Evolutionary conservation across 257 asterid species (phyloP), one percentile per base, ranked within the genome.

Genomic region (Euphrasia confusa): DNA sequence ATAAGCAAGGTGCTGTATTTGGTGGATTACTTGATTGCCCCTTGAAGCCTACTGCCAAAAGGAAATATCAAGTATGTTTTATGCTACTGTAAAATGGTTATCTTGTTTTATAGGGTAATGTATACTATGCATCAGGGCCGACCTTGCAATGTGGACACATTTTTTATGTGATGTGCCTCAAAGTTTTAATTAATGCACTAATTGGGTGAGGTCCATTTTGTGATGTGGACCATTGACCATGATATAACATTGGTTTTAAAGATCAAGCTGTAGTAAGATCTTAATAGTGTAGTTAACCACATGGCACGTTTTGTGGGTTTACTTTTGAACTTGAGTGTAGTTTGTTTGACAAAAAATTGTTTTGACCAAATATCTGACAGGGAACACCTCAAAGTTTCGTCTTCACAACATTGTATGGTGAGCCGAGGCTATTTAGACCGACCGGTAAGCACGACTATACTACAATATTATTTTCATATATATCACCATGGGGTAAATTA

Each of bases 21-120:
- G 99, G 99, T 39, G 99, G 97, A 57, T 79, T 92, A 75, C 88
- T 89, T 17, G 97, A 89, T 59, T 80, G 90, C 74, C 99, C 97
- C 14, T 83, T 92, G 62, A 80, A 62, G 67, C 89, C 90, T 44
- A 89, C 97, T 61, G 77, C 95, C 21, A 89, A 84, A 76, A 83
- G 97, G 71, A 92, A 83, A 74, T 92, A 92, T 72, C 97, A 86
- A 74, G 99, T 92, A 70, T 69, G 82, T 44, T 48, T 28, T 54
- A 52, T 59, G 37, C 69, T 54, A 21, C 24, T 56, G 27, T 58
- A 9, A 42, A 58, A 15, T 54, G 2, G 24, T 35, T 14, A 49
- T 5, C 54, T 21, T 9, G 54, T 48, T 44, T 30, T 44, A 2
- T 30, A 21, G 50, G 13, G 33, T 30, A 5, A 30, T 3, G 4